Evolutionary conservation across 352 stramenopile species (phyloP).

Genomic region (Globisporangium nagaii): DNA sequence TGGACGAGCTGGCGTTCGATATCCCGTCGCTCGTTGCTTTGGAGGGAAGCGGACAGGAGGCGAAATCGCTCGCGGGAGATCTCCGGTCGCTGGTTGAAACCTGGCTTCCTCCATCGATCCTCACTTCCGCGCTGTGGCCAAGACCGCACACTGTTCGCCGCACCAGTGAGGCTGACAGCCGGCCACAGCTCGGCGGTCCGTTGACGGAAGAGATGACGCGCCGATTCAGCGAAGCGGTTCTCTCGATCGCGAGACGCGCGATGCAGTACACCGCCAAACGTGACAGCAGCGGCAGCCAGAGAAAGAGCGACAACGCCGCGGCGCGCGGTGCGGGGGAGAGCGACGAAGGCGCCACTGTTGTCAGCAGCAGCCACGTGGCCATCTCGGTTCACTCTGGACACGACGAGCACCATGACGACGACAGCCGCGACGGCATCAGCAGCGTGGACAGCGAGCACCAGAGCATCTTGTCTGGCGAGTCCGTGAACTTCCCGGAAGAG

Average conservation of each 20-base stretch:
- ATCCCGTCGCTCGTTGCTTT: constrained; percentile 10
- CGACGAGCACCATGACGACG: constrained; percentile 3
- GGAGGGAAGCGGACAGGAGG: background rate
- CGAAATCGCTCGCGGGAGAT: constrained; percentile 4
- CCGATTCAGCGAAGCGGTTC: constrained; percentile 57
- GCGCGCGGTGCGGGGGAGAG: constrained; percentile 12
- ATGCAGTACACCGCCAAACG: constrained; percentile 39
- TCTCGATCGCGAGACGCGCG: constrained; percentile 58
- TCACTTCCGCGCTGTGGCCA: constrained; percentile 5
- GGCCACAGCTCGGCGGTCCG: constrained; percentile 41
- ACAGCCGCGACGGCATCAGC: constrained; percentile 2
- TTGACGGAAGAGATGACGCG: constrained; percentile 55
- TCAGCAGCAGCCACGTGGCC: constrained; percentile 7
- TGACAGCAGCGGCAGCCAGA: constrained; percentile 8
- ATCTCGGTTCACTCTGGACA: constrained; percentile 6
- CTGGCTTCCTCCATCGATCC: constrained; percentile 6
- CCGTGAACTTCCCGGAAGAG: constrained; percentile 50
- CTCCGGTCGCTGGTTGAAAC: background rate
- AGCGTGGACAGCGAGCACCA: constrained; percentile 1
- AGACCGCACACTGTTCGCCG: constrained; percentile 18
- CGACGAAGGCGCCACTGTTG: background rate
- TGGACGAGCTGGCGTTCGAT: constrained; percentile 41
- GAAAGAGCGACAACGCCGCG: constrained; percentile 12
- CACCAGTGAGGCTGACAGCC: constrained; percentile 49
- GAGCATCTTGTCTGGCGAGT: constrained; percentile 14